Evolutionary conservation across 164 flowering plant genomes (phyloP).

Genomic region (Magnolia changhungtana): DNA sequence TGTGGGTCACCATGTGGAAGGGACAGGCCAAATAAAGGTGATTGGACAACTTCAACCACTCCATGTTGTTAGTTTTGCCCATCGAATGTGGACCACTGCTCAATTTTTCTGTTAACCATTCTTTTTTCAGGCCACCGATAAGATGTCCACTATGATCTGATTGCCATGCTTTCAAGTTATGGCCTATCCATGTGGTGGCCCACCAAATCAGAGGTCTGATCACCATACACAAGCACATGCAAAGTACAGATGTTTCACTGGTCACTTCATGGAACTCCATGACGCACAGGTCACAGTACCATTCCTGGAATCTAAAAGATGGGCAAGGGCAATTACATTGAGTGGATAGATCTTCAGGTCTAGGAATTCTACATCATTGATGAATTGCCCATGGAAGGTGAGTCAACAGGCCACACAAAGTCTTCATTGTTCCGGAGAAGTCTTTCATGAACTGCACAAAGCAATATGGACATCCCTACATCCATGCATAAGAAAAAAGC

Average conservation of each 20-base stretch:
- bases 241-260: neutral
- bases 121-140: too few species aligned
- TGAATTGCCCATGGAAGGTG: constrained; percentile 62
- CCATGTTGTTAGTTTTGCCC: too few species aligned
- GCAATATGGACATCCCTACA: constrained; percentile 9
- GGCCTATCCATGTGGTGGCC: neutral
- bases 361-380: constrained; percentile 87
- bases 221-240: neutral
- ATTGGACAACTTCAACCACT: too few species aligned
- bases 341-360: constrained; percentile 65
- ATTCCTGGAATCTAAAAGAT: neutral
- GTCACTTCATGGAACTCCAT: neutral
- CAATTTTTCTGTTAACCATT: too few species aligned
- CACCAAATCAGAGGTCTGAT: neutral
- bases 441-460: constrained; percentile 73
- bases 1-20: neutral
- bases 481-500: neutral
- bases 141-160: too few species aligned
- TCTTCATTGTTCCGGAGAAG: constrained; percentile 66
- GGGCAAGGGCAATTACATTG: constrained; percentile 42
- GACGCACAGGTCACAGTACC: neutral
- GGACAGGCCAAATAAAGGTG: neutral
- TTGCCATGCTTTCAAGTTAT: too few species aligned
- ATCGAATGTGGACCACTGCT: too few species aligned
- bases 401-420: constrained; percentile 81